Conservation (phyloP, 129 eudicot genomes). For the Rutidosis leptorrhynchoides region DNA sequence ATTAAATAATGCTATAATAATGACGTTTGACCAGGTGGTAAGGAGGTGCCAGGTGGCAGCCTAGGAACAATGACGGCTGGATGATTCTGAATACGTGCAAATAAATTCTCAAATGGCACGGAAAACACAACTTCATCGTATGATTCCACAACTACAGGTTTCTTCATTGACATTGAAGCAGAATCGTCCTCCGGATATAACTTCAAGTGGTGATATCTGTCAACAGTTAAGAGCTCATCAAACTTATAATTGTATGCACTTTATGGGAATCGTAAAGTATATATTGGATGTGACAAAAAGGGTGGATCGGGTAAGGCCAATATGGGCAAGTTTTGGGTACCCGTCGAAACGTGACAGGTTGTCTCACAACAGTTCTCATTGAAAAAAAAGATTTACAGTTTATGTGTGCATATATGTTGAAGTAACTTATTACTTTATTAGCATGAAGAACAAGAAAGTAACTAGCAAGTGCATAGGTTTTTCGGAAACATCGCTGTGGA, state of each 20-base stretch:
- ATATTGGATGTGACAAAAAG: no score
- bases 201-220: constrained; percentile 77
- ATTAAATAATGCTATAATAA: no score
- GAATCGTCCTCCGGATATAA: constrained; percentile 82
- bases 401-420: no score
- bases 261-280: no score
- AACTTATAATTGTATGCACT: no score
- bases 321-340: no score
- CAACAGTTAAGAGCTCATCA: no score
- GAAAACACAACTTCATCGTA: constrained; percentile 79
- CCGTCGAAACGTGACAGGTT: no score
- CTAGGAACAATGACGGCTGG: constrained; percentile 78
- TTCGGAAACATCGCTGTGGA: constrained; percentile 73
- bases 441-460: constrained; percentile 21
- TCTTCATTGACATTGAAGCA: constrained; percentile 71
- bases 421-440: no score
- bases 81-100: constrained; percentile 72
- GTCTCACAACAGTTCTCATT: no score
- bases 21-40: constrained; percentile 51
- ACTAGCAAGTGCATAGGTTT: constrained; percentile 89
- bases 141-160: constrained; percentile 75
- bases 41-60: constrained; percentile 62
- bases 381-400: no score
- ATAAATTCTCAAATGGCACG: constrained; percentile 71
- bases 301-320: no score